A percentile compares a stretch with the other conserved stretches of the same genome.
phyloP scores from a whole-genome alignment of 257 asterid species.

The Nicotiana attenuata region DNA sequence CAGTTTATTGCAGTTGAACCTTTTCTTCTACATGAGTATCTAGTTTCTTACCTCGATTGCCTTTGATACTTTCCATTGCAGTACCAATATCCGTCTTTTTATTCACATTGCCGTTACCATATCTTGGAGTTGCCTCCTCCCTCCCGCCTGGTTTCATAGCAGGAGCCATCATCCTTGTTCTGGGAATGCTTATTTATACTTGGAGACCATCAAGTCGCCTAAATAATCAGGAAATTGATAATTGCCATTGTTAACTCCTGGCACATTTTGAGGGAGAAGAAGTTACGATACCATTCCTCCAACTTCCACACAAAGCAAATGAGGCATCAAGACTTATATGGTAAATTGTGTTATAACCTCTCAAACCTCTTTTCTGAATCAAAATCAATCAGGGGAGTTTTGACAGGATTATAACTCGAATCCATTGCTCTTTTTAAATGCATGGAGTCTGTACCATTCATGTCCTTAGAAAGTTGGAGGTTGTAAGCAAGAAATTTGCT shows the following conservation, averaged over 20 bases:
- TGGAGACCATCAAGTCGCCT: conserved; percentile 56
- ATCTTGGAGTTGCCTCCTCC: conserved; percentile 73
- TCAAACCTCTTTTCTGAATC: not conserved
- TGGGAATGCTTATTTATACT: conserved; percentile 61
- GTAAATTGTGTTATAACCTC: not conserved
- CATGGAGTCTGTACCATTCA: conserved; percentile 9
- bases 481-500: not conserved
- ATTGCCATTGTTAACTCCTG: not conserved
- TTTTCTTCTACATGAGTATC: not conserved
- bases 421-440: conserved; percentile 7
- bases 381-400: not conserved
- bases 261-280: not conserved
- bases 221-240: conserved; percentile 10
- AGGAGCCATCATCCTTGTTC: conserved; percentile 58
- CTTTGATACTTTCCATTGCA: conserved; percentile 18
- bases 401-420: not conserved
- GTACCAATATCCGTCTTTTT: conserved; percentile 81
- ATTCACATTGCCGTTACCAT: conserved; percentile 90
- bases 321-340: not conserved
- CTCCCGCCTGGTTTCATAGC: conserved; percentile 86
- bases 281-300: not conserved
- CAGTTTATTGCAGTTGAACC: not conserved
- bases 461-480: not conserved
- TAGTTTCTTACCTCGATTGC: not conserved
- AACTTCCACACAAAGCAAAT: not conserved